These are phyloP conservation scores for Penicillium sp. DNA, from an alignment of 2,329 filamentous ascomycete genomes.

Conservation along the genomic window DNA sequence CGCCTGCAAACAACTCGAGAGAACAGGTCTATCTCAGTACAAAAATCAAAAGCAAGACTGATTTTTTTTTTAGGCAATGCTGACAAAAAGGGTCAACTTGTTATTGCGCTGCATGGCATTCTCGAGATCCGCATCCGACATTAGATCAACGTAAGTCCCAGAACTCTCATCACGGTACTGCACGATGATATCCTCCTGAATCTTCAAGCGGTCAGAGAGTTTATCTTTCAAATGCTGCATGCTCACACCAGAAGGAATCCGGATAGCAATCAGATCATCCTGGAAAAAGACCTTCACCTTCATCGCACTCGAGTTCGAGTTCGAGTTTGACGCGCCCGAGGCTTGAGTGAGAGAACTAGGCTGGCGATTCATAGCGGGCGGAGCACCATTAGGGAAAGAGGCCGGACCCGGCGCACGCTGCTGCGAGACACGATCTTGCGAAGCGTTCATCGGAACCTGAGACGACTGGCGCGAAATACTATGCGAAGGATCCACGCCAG, in stretches of 20 bases:
- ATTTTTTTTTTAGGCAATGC: conserved; percentile 33
- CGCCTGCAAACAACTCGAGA: not conserved
- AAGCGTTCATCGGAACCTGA: conserved; percentile 64
- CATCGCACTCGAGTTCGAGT: conserved; percentile 61
- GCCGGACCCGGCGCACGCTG: conserved; percentile 42
- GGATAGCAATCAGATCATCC: conserved; percentile 87
- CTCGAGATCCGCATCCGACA: conserved; percentile 80
- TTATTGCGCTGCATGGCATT: conserved; percentile 81
- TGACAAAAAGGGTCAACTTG: conserved; percentile 78
- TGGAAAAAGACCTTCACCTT: conserved; percentile 97
- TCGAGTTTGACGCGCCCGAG: conserved; percentile 42
- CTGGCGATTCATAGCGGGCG: conserved; percentile 52
- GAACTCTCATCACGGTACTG: conserved; percentile 85
- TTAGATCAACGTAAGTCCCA: conserved; percentile 72
- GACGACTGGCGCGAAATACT: conserved; percentile 69
- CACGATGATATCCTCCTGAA: conserved; percentile 75
- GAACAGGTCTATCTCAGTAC: conserved; percentile 15
- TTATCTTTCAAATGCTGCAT: conserved; percentile 81
- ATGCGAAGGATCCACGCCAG: conserved; percentile 64
- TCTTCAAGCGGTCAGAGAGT: conserved; percentile 80
- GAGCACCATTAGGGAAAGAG: conserved; percentile 40
- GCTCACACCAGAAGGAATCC: conserved; percentile 79
- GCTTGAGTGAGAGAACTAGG: conserved; percentile 59
- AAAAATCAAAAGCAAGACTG: conserved; percentile 8
- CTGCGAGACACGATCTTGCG: conserved; percentile 42